Base-by-base conservation (phyloP, 225 moss, liverwort and hornwort genomes). In the Antitrichia curtipendula region DNA sequence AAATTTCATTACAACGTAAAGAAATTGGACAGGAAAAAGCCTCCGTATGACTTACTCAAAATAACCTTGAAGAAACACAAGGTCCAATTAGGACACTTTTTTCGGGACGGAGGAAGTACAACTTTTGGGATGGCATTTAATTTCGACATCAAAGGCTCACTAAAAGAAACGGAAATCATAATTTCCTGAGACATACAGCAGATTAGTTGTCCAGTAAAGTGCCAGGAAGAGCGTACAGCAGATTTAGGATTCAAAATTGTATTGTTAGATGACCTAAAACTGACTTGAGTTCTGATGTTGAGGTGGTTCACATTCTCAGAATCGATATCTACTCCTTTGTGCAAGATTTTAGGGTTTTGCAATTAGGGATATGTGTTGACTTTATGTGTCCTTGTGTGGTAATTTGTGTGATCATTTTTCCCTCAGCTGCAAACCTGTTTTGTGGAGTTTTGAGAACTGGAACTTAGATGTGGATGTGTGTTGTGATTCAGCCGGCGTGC, bases 401-500 rank as follows among this genome's bases (percentile, higher is more conserved):
- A 41, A 79, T 78, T 32, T 62, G 47, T 50, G 49, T 73, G 57
- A 72, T 41, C 25, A 38, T 80, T 62, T 31, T 38, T 62, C 20
- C 3, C 32, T 38, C 29, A 60, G 2, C 65, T 88, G 50, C 34
- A 49, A 43, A 75, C 53, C 12, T 87, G 16, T 27, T 85, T 63
- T 77, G 77, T 62, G 58, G 49, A 56, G 49, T 59, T 86, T 72
- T 87, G 82, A 82, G 69, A 25, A 40, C 58, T 73, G 82, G 52
- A 52, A 86, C 84, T 90, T 40, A 84, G 75, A 53, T 61, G 79
- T 88, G 64, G 65, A 70, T 71, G 38, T 89, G 68, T 71, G 24
- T 75, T 54, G 82, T 64, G 83, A 80, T 84, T 81, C 94, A 98
- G 98, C 98, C 43, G 98, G 96, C 41, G 95, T 98, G 61, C 95